These are phyloP conservation scores for Kalmusia sp. DNA, from an alignment of 2,329 filamentous ascomycete genomes.

Conservation along the genomic window DNA sequence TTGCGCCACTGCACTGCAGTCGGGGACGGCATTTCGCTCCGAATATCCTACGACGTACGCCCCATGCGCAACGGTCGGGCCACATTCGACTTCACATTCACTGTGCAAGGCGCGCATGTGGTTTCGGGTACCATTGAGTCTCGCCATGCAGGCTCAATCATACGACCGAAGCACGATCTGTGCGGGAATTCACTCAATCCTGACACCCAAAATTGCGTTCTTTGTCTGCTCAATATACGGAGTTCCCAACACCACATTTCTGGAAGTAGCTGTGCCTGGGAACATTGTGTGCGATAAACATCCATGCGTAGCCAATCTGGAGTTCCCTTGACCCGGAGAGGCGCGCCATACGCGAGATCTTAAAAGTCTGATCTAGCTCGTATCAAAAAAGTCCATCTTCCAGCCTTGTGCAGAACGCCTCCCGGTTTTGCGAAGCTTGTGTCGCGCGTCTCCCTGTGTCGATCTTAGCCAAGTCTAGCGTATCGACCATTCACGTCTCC, in stretches of 20 bases:
- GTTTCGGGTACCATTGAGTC: background rate
- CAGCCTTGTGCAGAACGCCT: slow-evolving; percentile 16
- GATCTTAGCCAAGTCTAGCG: slow-evolving; percentile 17
- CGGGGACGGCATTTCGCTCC: slow-evolving; percentile 18
- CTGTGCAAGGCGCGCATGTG: slow-evolving; percentile 1
- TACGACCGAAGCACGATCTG: slow-evolving; percentile 14
- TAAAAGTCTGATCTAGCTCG: slow-evolving; percentile 13
- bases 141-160: slow-evolving; percentile 10
- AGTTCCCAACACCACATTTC: slow-evolving; percentile 12
- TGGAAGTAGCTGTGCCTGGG: slow-evolving; percentile 14
- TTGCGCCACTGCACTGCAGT: slow-evolving; percentile 12
- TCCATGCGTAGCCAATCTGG: slow-evolving; percentile 10
- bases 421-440: slow-evolving; percentile 14
- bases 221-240: slow-evolving; percentile 10
- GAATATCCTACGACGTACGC: slow-evolving; percentile 16
- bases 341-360: slow-evolving; percentile 16
- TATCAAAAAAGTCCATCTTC: slow-evolving; percentile 13
- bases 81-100: background rate
- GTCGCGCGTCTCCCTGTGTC: slow-evolving; percentile 16
- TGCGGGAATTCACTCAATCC: slow-evolving; percentile 10
- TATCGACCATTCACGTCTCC: slow-evolving; percentile 12
- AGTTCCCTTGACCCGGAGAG: slow-evolving; percentile 24
- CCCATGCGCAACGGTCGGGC: slow-evolving; percentile 3
- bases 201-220: slow-evolving; percentile 21
- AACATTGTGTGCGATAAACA: slow-evolving; percentile 3